Evolutionary conservation across 495 filamentous ascomycete genomes (phyloP).

Genomic region (Aspergillus wentii): DNA sequence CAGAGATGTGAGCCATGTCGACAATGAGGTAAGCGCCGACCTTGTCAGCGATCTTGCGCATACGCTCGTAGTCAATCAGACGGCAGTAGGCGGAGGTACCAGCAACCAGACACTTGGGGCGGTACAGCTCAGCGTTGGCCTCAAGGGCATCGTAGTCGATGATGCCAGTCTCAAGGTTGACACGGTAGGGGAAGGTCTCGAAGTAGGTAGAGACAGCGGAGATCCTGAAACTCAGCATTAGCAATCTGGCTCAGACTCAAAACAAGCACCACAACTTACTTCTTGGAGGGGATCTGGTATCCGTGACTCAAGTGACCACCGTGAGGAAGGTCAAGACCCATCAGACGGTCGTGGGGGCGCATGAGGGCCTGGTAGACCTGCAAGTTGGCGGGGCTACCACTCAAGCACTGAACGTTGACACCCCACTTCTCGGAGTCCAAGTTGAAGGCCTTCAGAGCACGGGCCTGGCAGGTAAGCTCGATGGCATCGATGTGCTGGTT

Average conservation of each 20-base stretch:
- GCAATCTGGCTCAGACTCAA: slow-evolving; percentile 5
- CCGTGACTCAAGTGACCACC: slow-evolving; percentile 97
- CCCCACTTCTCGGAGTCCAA: slow-evolving; percentile 88
- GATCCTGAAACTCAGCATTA: slow-evolving; percentile 50
- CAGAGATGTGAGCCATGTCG: slow-evolving; percentile 99
- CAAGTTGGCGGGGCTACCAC: slow-evolving; percentile 85
- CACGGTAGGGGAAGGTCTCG: slow-evolving; percentile 90
- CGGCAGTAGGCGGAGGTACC: slow-evolving; percentile 99
- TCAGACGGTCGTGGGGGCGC: slow-evolving; percentile 90
- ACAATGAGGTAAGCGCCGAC: slow-evolving; percentile 93
- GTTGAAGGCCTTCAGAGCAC: slow-evolving; percentile 88
- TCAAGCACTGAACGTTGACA: slow-evolving; percentile 96
- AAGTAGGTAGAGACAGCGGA: slow-evolving; percentile 93
- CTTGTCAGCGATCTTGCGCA: slow-evolving; percentile 94
- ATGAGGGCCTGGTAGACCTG: slow-evolving; percentile 99
- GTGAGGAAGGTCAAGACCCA: slow-evolving; percentile 97
- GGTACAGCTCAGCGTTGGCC: slow-evolving; percentile 88
- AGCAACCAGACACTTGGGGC: slow-evolving; percentile 92
- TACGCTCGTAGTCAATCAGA: slow-evolving; percentile 92
- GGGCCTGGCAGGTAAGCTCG: slow-evolving; percentile 92
- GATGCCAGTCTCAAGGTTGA: slow-evolving; percentile 86
- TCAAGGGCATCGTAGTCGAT: slow-evolving; percentile 96
- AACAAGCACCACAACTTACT: slow-evolving; percentile 51
- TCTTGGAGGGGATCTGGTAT: slow-evolving; percentile 89
- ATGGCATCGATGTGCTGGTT: slow-evolving; percentile 98